phyloP scores from a whole-genome alignment of 306 rosid species.

The Vigna nakashimae region DNA sequence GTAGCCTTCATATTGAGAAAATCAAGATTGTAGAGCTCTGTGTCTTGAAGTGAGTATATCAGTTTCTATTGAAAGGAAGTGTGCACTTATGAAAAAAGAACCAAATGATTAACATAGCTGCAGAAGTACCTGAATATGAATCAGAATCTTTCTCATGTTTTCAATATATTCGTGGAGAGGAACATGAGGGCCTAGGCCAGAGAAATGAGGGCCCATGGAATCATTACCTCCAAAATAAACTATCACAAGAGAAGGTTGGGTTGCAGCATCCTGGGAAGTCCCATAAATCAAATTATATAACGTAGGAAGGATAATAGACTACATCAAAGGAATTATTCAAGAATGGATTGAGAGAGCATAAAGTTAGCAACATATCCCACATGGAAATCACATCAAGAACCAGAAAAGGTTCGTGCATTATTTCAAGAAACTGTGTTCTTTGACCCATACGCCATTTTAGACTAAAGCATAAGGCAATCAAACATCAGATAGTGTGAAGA shows the following conservation, averaged over 20 bases:
- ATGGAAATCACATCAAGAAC: constrained; percentile 10
- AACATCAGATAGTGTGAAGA: constrained; percentile 16
- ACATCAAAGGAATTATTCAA: neutral
- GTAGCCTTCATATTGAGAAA: neutral
- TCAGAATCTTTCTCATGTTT: constrained; percentile 77
- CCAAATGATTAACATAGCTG: constrained; percentile 17
- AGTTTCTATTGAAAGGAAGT: constrained; percentile 9
- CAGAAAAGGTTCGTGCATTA: neutral
- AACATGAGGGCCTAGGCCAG: constrained; percentile 93
- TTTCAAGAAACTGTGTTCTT: constrained; percentile 7
- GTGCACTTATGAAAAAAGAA: constrained; percentile 21
- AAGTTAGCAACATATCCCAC: neutral
- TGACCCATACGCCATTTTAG: constrained; percentile 30
- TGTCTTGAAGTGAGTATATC: constrained; percentile 18
- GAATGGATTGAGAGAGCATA: neutral
- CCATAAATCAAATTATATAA: constrained; percentile 11
- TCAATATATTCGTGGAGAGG: constrained; percentile 82
- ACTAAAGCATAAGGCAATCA: constrained; percentile 21
- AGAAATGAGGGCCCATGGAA: constrained; percentile 91
- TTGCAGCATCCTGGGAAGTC: constrained; percentile 68
- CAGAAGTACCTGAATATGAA: constrained; percentile 76
- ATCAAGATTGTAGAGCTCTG: neutral
- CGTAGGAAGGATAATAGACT: constrained; percentile 14
- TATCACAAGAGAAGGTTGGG: constrained; percentile 84
- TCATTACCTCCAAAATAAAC: constrained; percentile 96